Conservation (phyloP, 2,329 filamentous ascomycete species). For the Paraphoma sp. region DNA sequence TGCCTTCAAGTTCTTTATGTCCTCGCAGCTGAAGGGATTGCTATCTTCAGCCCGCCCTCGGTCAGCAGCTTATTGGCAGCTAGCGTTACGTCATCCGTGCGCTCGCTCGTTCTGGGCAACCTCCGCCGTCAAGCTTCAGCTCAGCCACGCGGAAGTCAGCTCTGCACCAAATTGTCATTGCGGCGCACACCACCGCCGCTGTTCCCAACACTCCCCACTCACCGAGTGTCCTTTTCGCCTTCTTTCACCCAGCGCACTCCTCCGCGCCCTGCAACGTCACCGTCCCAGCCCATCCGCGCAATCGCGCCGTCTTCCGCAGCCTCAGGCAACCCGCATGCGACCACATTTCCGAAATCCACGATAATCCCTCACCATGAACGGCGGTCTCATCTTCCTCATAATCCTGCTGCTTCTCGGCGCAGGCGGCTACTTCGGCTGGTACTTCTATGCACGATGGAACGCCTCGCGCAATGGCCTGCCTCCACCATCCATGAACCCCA, state of each 20-base stretch:
- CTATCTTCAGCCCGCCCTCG: background rate
- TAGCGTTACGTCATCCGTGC: conserved; percentile 32
- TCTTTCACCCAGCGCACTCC: background rate
- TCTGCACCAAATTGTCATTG: conserved; percentile 16
- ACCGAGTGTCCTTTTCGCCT: background rate
- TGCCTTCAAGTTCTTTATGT: background rate
- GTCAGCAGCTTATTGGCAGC: conserved; percentile 10
- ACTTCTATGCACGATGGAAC: conserved; percentile 74
- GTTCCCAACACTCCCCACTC: background rate
- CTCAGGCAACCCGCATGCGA: conserved; percentile 16
- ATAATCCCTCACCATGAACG: conserved; percentile 43
- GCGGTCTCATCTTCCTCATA: conserved; percentile 68
- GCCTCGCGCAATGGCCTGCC: conserved; percentile 78
- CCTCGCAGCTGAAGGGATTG: background rate
- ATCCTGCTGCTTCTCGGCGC: conserved; percentile 71
- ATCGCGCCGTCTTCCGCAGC: conserved; percentile 10
- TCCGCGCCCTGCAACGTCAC: background rate
- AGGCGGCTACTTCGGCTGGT: conserved; percentile 69
- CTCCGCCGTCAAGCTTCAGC: conserved; percentile 12
- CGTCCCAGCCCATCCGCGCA: conserved; percentile 12
- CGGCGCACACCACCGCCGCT: conserved; percentile 11
- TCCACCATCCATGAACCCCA: conserved; percentile 72
- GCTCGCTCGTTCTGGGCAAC: conserved; percentile 19
- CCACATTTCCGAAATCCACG: conserved; percentile 3
- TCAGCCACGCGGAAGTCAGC: conserved; percentile 25